Base-by-base conservation (phyloP, 805 yeast species). In the Metschnikowia aberdeeniae region DNA sequence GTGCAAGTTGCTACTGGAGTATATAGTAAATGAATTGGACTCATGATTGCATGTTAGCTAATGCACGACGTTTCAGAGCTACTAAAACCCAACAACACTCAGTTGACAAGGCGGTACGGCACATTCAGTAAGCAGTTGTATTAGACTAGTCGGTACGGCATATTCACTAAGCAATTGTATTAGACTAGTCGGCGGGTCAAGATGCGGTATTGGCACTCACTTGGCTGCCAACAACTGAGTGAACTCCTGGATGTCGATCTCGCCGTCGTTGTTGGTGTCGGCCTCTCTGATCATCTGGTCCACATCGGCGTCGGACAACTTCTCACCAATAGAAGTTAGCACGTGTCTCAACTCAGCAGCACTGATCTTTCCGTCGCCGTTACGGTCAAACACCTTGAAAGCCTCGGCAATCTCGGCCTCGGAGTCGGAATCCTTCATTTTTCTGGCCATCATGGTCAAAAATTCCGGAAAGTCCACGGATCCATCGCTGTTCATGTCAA, bases 321-420 rank as follows among this genome's bases (percentile, higher is more conserved):
- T 89, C 71, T 93, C 99, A 61, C 99, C 99, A 64, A 93, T 93
- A 7, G 97, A 88, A 40, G 98, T 93, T 68, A 93, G 82, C 38
- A 93, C 98, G 65, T 92, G 97, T 68, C 95, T 84, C 64, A 93
- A 80, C 72, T 93, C 99, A 49, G 97, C 93, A 53, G 96, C 95
- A 47, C 95, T 85, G 65, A 93, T 93, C 68, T 86, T 86, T 54
- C 99, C 99, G 66, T 93, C 97, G 49, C 97, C 97, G 66, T 93
- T 86, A 67, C 84, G 79, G 73, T 93, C 99, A 63, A 93, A 93
- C 33, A 93, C 99, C 72, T 90, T 92, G 78, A 93, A 93, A 11
- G 99, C 99, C 71, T 93, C 99, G 53, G 92, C 80, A 54, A 93
- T 82, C 69, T 93, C 99, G 58, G 95, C 98, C 70, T 93, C 98